phyloP scores from a whole-genome alignment of 2,329 filamentous ascomycete genomes.

The Cyanodermella asteris region DNA sequence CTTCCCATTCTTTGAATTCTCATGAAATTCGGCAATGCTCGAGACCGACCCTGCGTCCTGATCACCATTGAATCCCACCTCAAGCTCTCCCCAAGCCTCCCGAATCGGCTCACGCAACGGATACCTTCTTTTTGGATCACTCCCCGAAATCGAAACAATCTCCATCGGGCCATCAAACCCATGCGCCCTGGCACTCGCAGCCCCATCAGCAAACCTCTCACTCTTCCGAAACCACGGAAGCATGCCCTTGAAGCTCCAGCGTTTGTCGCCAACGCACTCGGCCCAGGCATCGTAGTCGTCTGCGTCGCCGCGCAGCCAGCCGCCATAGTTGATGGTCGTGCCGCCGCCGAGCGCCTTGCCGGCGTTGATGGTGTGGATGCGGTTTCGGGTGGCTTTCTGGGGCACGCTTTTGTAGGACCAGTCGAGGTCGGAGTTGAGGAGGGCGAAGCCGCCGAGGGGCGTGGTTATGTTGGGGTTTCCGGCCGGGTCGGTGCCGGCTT shows the following conservation, averaged over 20 bases:
- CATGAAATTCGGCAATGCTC: constrained; percentile 12
- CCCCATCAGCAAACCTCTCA: constrained; percentile 10
- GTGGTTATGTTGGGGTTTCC: constrained; percentile 11
- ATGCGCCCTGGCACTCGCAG: constrained; percentile 9
- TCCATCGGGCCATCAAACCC: too few relatives aligned
- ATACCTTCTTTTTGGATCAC: constrained; percentile 15
- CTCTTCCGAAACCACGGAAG: constrained; percentile 9
- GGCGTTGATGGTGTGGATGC: constrained; percentile 11
- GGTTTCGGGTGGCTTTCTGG: constrained; percentile 10
- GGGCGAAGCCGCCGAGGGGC: constrained; percentile 10
- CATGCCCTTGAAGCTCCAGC: constrained; percentile 9
- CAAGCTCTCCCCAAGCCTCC: constrained; percentile 17
- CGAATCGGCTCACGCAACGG: constrained; percentile 16
- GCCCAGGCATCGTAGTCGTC: constrained; percentile 10
- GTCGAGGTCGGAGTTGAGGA: constrained; percentile 15
- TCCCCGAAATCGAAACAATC: too few relatives aligned
- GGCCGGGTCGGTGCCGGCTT: constrained; percentile 16
- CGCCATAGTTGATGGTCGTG: constrained; percentile 19
- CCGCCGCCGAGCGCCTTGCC: constrained; percentile 22
- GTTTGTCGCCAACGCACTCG: constrained; percentile 7
- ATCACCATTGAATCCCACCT: constrained; percentile 11
- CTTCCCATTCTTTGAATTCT: constrained; percentile 12
- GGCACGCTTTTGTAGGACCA: constrained; percentile 17
- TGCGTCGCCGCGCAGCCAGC: constrained; percentile 15
- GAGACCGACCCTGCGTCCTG: constrained; percentile 12